These are phyloP conservation scores for Malus sylvestris DNA, from an alignment of 306 rosid species.

Conservation along the genomic window DNA sequence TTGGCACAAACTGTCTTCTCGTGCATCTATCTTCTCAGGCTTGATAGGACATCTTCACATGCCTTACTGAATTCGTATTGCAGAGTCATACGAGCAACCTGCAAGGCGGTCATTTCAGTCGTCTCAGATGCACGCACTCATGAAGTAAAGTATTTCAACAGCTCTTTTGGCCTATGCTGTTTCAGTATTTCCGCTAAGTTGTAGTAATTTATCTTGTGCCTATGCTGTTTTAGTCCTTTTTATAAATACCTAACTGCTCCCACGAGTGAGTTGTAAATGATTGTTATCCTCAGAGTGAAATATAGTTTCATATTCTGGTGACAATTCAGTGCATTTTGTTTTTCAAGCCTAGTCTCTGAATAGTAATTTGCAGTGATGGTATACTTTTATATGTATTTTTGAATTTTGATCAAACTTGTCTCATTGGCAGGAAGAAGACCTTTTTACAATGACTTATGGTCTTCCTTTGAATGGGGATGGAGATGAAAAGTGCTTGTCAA, in stretches of 20 bases:
- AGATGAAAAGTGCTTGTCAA: conserved; percentile 75
- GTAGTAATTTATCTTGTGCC: neutral
- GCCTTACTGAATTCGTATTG: conserved; percentile 81
- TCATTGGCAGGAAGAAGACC: conserved; percentile 84
- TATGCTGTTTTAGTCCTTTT: neutral
- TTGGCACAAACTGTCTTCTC: conserved; percentile 97
- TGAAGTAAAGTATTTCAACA: conserved; percentile 93
- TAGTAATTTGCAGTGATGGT: neutral
- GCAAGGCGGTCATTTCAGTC: conserved; percentile 70
- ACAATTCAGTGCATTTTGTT: neutral
- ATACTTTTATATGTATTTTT: neutral
- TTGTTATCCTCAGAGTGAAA: neutral
- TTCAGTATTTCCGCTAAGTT: neutral
- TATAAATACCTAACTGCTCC: neutral
- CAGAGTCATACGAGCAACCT: conserved; percentile 74
- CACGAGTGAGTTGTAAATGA: neutral
- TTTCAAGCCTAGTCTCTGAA: neutral
- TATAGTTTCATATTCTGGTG: neutral
- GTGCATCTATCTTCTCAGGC: conserved; percentile 85
- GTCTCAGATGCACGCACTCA: conserved; percentile 95
- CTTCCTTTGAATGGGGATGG: conserved; percentile 83
- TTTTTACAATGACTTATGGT: conserved; percentile 83
- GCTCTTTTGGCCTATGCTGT: conserved; percentile 22
- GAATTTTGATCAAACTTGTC: conserved; percentile 4
- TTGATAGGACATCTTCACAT: conserved; percentile 80